Percentiles rank a stretch among this genome's conserved stretches.
phyloP scores from a whole-genome alignment of 345 rosid genomes.

The Boechera divaricarpa region DNA sequence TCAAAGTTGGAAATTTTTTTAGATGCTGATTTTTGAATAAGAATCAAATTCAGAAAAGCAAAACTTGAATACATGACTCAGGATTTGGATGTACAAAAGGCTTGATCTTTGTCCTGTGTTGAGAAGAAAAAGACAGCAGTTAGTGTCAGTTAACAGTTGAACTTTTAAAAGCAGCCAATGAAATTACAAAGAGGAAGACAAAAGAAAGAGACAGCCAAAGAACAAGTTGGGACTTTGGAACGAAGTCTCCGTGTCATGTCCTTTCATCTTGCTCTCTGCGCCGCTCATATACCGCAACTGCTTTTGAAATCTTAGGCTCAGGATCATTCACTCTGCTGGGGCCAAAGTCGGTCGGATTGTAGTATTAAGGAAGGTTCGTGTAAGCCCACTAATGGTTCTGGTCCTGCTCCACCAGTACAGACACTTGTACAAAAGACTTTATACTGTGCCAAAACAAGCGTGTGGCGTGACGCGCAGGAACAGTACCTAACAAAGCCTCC shows the following conservation, averaged over 20 bases:
- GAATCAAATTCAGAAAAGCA: slow-evolving; percentile 2
- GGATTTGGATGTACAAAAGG: slow-evolving; percentile 12
- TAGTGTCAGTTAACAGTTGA: slow-evolving; percentile 34
- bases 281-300: slow-evolving; percentile 24
- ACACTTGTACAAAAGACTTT: background rate
- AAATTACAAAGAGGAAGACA: slow-evolving; percentile 19
- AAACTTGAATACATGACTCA: slow-evolving; percentile 10
- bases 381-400: slow-evolving; percentile 14
- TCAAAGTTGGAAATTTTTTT: background rate
- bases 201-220: slow-evolving; percentile 35
- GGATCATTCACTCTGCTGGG: slow-evolving; percentile 18
- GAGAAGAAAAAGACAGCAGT: slow-evolving; percentile 19
- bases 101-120: background rate
- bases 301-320: slow-evolving; percentile 21
- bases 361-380: slow-evolving; percentile 26
- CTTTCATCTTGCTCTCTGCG: slow-evolving; percentile 18
- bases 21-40: background rate
- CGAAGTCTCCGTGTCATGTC: slow-evolving; percentile 30
- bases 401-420: slow-evolving; percentile 34
- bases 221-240: slow-evolving; percentile 37
- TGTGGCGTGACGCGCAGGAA: background rate
- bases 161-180: background rate
- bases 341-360: slow-evolving; percentile 24
- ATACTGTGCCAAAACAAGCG: slow-evolving; percentile 11
- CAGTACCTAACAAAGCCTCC: slow-evolving; percentile 4